Evolutionary conservation across 2,329 filamentous ascomycete species (phyloP).

Genomic region (Sporothrix sp.): DNA sequence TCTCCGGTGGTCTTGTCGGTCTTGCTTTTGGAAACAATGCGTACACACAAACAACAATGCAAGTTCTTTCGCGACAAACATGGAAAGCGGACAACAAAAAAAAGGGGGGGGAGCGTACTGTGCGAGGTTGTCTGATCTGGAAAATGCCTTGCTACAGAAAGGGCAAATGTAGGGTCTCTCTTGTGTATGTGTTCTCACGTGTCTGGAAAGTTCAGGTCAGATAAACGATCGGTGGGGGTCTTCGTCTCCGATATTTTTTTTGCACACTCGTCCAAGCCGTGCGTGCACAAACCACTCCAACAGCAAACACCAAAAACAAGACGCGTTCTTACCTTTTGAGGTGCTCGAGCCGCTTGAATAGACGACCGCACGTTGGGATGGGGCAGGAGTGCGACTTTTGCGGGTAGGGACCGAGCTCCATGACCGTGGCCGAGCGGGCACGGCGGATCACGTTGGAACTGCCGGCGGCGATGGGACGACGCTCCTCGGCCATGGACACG

Average conservation of each 20-base stretch:
- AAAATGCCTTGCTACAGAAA: slow-evolving; percentile 98
- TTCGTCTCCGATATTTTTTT: neutral
- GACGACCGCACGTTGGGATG: slow-evolving; percentile 92
- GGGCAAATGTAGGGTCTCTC: slow-evolving; percentile 97
- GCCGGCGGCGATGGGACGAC: slow-evolving; percentile 57
- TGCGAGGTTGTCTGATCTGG: slow-evolving; percentile 94
- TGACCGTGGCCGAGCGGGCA: slow-evolving; percentile 87
- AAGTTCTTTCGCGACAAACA: slow-evolving; percentile 24
- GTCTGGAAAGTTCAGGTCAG: slow-evolving; percentile 54
- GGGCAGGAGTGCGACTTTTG: slow-evolving; percentile 98
- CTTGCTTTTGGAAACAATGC: slow-evolving; percentile 24
- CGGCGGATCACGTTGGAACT: slow-evolving; percentile 71
- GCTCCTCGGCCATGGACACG: slow-evolving; percentile 49
- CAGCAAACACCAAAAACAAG: slow-evolving; percentile 33
- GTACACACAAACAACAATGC: slow-evolving; percentile 26
- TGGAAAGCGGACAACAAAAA: slow-evolving; percentile 26
- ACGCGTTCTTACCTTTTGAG: slow-evolving; percentile 97
- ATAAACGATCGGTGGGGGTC: slow-evolving; percentile 31
- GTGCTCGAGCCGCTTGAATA: slow-evolving; percentile 98
- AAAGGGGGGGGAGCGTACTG: slow-evolving; percentile 57
- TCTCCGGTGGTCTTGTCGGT: slow-evolving; percentile 20
- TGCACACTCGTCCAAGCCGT: slow-evolving; percentile 9
- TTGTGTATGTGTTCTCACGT: slow-evolving; percentile 98
- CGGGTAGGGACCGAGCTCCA: slow-evolving; percentile 92
- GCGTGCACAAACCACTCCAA: slow-evolving; percentile 23